Evolutionary conservation across 176 grass and related monocot species (phyloP).

Genomic region (Musa schizocarpa): DNA sequence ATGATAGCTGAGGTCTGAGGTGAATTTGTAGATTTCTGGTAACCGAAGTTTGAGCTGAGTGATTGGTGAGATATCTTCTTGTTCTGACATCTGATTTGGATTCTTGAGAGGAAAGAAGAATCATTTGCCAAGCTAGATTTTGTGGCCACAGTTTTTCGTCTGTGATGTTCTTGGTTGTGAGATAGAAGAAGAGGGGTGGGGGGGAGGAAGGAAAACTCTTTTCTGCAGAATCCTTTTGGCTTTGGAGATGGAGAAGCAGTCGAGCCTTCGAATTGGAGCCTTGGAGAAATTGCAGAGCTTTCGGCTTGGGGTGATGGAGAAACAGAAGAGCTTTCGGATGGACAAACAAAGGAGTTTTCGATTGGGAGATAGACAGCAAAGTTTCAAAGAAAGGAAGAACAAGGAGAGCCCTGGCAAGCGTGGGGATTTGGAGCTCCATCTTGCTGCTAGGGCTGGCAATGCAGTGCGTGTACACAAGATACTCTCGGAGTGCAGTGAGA

Average conservation of each 20-base stretch:
- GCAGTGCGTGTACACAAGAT: background rate
- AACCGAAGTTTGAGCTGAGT: background rate
- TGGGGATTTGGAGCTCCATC: background rate
- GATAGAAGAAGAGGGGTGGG: no score
- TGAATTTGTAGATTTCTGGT: background rate
- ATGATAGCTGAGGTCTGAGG: background rate
- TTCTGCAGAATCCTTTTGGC: background rate
- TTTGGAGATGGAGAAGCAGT: background rate
- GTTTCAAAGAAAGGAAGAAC: slow-evolving; percentile 10
- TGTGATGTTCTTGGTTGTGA: background rate
- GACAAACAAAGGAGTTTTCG: background rate
- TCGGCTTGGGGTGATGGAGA: background rate
- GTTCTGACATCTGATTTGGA: background rate
- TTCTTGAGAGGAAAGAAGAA: background rate
- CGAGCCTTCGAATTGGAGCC: background rate
- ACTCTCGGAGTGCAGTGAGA: background rate
- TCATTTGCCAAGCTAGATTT: background rate
- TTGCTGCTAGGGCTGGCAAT: slow-evolving; percentile 2
- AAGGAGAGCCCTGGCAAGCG: slow-evolving; percentile 5
- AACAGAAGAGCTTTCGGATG: slow-evolving; percentile 17
- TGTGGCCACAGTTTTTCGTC: background rate
- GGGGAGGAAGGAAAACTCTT: background rate
- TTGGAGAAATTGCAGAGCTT: slow-evolving; percentile 16
- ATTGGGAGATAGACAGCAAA: background rate
- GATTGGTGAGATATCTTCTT: background rate